Conservation (phyloP, 768 basidiomycete genomes). For the Lactifluus echinatus region DNA sequence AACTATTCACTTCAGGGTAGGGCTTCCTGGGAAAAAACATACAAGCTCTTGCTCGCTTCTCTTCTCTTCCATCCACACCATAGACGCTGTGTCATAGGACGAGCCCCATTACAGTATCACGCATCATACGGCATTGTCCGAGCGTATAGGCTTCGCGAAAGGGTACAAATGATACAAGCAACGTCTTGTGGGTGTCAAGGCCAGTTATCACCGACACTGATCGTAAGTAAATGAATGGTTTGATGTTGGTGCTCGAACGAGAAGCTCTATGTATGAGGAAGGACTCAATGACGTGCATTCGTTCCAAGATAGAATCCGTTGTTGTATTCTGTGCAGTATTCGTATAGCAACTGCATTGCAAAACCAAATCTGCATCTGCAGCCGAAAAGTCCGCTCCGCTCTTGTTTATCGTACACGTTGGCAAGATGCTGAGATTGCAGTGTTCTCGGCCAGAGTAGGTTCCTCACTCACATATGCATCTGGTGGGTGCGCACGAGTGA, state of each 20-base stretch:
- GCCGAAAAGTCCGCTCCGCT: too few relatives aligned
- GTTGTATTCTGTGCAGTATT: not conserved
- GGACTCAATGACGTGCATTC: not conserved
- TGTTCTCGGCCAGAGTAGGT: too few relatives aligned
- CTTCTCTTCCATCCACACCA: too few relatives aligned
- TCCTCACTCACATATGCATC: too few relatives aligned
- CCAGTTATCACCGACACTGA: not conserved
- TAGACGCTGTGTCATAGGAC: not conserved
- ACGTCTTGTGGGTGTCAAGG: not conserved
- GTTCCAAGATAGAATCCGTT: not conserved
- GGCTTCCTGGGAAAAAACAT: not conserved
- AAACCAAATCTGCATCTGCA: not conserved
- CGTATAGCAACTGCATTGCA: too few relatives aligned
- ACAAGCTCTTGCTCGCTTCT: too few relatives aligned
- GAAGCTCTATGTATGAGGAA: not conserved
- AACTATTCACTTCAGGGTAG: not conserved
- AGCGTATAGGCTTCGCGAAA: not conserved
- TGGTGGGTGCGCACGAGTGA: too few relatives aligned
- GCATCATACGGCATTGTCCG: not conserved
- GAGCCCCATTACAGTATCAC: not conserved
- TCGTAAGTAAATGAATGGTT: not conserved
- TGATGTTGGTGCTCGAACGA: not conserved
- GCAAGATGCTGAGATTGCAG: too few relatives aligned
- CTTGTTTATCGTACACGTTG: not conserved
- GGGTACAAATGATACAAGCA: not conserved